phyloP scores from a whole-genome alignment of 148 eudicot species.

The Cornus florida region DNA sequence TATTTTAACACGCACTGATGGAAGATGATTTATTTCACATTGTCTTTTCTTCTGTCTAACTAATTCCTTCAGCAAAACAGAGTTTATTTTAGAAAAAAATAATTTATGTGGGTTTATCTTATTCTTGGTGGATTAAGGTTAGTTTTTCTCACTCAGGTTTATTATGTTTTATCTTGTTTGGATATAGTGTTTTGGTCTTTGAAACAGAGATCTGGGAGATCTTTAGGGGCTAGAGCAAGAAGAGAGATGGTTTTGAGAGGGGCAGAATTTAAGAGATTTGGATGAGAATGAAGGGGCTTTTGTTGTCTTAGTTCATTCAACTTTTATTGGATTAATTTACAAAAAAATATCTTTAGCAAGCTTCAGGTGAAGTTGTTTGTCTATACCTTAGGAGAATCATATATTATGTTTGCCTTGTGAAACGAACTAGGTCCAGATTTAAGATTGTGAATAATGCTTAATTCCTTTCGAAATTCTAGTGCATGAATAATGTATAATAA shows the following conservation, averaged over 20 bases:
- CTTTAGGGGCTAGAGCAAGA: neutral
- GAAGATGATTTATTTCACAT: neutral
- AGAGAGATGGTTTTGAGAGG: neutral
- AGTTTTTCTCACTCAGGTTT: neutral
- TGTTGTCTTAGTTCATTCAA: too few relatives aligned
- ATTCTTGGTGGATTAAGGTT: neutral
- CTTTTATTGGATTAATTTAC: too few relatives aligned
- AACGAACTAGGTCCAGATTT: too few relatives aligned
- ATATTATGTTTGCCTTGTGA: neutral
- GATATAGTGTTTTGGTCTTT: neutral
- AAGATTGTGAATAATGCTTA: too few relatives aligned
- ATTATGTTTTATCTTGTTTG: neutral
- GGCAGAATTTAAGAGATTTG: neutral
- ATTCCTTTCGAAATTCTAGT: too few relatives aligned
- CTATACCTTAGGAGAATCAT: neutral
- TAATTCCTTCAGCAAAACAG: neutral
- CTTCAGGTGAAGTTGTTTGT: neutral
- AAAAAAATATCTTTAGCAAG: too few relatives aligned
- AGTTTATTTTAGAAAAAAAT: neutral
- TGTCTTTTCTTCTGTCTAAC: too few relatives aligned
- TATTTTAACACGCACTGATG: neutral
- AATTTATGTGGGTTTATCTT: neutral
- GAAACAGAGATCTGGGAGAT: neutral
- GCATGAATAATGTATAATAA: too few relatives aligned
- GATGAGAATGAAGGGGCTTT: too few relatives aligned